These are phyloP conservation scores for Heteromeles arbutifolia DNA, from an alignment of 306 rosid genomes.

Conservation along the genomic window DNA sequence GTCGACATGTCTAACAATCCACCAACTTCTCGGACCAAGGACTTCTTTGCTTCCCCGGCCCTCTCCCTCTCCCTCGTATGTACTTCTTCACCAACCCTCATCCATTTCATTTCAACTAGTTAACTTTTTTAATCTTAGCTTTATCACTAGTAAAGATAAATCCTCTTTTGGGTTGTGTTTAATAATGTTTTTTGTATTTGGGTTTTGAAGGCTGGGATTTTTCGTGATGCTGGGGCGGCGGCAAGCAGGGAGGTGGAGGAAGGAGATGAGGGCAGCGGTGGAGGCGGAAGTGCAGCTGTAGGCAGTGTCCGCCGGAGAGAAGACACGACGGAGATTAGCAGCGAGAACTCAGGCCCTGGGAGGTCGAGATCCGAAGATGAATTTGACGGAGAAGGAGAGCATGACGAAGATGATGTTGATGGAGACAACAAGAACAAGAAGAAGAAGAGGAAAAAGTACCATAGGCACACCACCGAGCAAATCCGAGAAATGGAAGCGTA, in stretches of 20 bases:
- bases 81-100: neutral
- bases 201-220: constrained; percentile 71
- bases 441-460: constrained; percentile 91
- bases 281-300: constrained; percentile 26
- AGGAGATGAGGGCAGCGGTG: constrained; percentile 77
- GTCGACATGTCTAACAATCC: constrained; percentile 90
- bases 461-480: constrained; percentile 82
- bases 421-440: constrained; percentile 41
- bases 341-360: constrained; percentile 77
- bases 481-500: constrained; percentile 98
- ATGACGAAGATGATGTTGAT: constrained; percentile 42
- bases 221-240: constrained; percentile 51
- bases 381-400: constrained; percentile 58
- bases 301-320: constrained; percentile 28
- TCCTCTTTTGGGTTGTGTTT: neutral
- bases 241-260: constrained; percentile 64
- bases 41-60: constrained; percentile 86
- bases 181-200: neutral
- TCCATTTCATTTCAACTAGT: neutral
- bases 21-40: constrained; percentile 71
- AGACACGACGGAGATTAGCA: constrained; percentile 64
- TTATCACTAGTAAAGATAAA: neutral
- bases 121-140: neutral
- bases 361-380: constrained; percentile 92
- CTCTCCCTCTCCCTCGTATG: constrained; percentile 92